Base-by-base conservation (phyloP, 2,329 filamentous ascomycete genomes). In the Pestalotiopsis sp. region DNA sequence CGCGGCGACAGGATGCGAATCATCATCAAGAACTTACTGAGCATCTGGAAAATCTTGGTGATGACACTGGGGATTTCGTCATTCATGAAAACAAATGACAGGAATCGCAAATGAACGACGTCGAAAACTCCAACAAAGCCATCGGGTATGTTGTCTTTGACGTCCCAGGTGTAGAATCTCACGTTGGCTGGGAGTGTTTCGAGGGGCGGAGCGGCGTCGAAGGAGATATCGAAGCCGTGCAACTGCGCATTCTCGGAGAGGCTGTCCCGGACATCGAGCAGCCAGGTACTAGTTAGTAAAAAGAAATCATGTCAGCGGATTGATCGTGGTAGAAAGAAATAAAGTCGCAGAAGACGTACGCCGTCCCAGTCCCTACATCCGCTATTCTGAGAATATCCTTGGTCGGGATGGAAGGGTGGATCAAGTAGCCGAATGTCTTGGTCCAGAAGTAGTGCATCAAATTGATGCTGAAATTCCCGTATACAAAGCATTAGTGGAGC, bases 331-430 rank as follows among this genome's bases (percentile, higher is more conserved):
- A 27, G 4, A 1, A 27, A 27, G 27, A 5, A 5, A 27, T 27
- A 27, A 5, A 27, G 4, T 5, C 4, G 3, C 27, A 5, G 17
- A 45, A 41, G 60, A 64, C 57, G 57, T 27, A 76, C 74, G 68
- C 73, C 14, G 75, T 76, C 31, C 75, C 74, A 3, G 72, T 73
- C 25, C 74, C 75, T 20, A 77, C 69, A 60, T 77, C 76, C 38
- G 74, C 74, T 11, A 77, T 60, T 5, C 70, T 39, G 31, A 68
- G 59, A 6, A 67, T 23, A 1, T 7, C 56, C 1, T 71, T 57
- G 7, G 45, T 71, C 13, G 71, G 67, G 17, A 77, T 75, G 1
- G 68, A 70, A 2, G 75, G 75, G 59, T 75, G 72, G 4, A 76
- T 39, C 9, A 25, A 38, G 59, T 74, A 75, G 6, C 73, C 74